A percentile compares a stretch with the other conserved stretches of the same genome.
Evolutionary conservation across 2,329 filamentous ascomycete species (phyloP).

Genomic region (Teratosphaeria destructans): DNA sequence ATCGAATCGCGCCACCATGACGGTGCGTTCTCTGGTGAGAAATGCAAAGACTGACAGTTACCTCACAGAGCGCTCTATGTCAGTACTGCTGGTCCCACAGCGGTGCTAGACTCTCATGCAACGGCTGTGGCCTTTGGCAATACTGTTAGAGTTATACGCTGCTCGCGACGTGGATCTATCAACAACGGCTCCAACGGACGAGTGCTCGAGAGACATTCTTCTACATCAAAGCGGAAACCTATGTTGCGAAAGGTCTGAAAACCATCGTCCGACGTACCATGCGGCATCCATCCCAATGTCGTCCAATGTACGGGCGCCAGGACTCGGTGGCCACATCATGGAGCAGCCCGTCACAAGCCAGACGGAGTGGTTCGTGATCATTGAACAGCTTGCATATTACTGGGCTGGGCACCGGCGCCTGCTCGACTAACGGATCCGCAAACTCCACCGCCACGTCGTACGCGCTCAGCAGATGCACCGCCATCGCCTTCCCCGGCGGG

Average conservation of each 20-base stretch:
- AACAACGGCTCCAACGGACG: constrained; percentile 5
- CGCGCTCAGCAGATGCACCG: background rate
- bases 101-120: constrained; percentile 51
- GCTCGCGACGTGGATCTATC: constrained; percentile 8
- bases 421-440: background rate
- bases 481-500: background rate
- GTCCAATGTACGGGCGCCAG: too few species aligned
- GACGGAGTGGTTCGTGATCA: too few species aligned
- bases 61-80: constrained; percentile 51
- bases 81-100: constrained; percentile 54
- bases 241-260: constrained; percentile 2
- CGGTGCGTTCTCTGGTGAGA: constrained; percentile 10
- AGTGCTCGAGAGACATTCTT: constrained; percentile 8
- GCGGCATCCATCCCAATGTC: background rate
- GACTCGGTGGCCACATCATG: too few species aligned
- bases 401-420: background rate
- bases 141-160: constrained; percentile 54
- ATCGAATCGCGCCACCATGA: background rate
- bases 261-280: background rate
- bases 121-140: constrained; percentile 64
- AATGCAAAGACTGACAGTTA: constrained; percentile 11
- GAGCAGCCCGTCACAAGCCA: too few species aligned
- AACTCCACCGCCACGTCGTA: background rate
- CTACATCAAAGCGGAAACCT: constrained; percentile 2
- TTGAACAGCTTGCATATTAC: too few species aligned